These are phyloP conservation scores for Panaeolus cyanescens DNA, from an alignment of 768 basidiomycete species.

Conservation along the genomic window DNA sequence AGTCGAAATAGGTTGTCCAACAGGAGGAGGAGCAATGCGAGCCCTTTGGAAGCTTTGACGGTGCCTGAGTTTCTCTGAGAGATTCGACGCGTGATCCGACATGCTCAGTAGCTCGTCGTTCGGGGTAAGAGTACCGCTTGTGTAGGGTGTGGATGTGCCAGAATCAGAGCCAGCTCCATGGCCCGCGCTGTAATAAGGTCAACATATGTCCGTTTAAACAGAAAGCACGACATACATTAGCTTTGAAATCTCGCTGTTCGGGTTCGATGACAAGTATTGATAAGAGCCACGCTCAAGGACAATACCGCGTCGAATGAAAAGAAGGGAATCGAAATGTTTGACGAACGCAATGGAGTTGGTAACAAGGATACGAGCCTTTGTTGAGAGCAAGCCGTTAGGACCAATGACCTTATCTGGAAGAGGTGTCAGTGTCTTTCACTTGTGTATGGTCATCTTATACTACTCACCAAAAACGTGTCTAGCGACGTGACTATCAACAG, in stretches of 20 bases:
- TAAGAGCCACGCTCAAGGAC: conserved; percentile 79
- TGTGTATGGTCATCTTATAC: not conserved
- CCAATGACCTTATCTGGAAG: conserved; percentile 79
- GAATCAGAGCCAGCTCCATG: conserved; percentile 45
- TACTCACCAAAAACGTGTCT: conserved; percentile 77
- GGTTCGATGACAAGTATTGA: conserved; percentile 54
- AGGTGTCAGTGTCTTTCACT: not conserved
- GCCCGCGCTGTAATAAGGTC: conserved; percentile 32
- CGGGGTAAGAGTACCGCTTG: conserved; percentile 38
- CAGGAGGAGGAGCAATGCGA: conserved; percentile 41
- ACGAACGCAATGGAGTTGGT: conserved; percentile 90
- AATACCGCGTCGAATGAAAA: conserved; percentile 80
- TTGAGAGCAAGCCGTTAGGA: conserved; percentile 76
- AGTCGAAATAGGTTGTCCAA: conserved; percentile 39
- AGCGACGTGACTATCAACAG: conserved; percentile 86
- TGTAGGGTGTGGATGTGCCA: conserved; percentile 53
- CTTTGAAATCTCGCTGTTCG: conserved; percentile 68
- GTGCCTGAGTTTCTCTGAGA: conserved; percentile 59
- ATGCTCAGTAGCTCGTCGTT: conserved; percentile 13
- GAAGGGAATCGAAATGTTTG: conserved; percentile 71
- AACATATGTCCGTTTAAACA: not conserved
- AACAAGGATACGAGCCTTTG: conserved; percentile 83
- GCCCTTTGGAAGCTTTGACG: conserved; percentile 62
- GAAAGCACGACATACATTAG: conserved; percentile 59
- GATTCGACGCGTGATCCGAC: conserved; percentile 23